Evolutionary conservation across 768 basidiomycete genomes (phyloP), one percentile per base, ranked within the genome.

Genomic region (Tricholoma sp.): DNA sequence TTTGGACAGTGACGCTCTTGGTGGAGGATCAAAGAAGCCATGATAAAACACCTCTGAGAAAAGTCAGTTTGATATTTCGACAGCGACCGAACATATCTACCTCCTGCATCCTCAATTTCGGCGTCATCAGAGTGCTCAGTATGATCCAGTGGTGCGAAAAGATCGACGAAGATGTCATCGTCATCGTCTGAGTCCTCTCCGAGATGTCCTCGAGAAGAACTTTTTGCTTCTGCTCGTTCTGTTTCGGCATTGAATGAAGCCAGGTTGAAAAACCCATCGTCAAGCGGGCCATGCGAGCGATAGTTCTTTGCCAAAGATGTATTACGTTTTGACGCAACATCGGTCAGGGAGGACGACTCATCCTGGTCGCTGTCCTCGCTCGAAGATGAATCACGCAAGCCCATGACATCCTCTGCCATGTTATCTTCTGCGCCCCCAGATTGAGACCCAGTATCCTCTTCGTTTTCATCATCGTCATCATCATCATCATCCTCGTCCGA

Each of bases 231-330:
- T 2, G 85, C 81, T 61, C 81, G 82, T 67, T 91, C 90, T 2
- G 88, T 87, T 67, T 94, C 85, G 2, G 85, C 79, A 64, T 98
- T 97, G 76, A 99, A 99, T 17, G 83, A 78, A 29, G 83, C 82
- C 48, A 99, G 79, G 59, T 88, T 80, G 72, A 98, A 98, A 74
- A 98, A 98, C 12, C 78, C 84, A 66, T 98, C 96, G 69, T 98
- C 88, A 29, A 98, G 80, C 42, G 79, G 78, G 41, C 69, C 63
- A 50, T 45, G 52, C 66, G 58, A 61, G 53, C 48, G 62, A 59
- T 31, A 13, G 41, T 42, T 44, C 24, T 44, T 44, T 15, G 31
- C 28, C 13, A 47, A 13, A 29, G 45, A 15, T 13, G 45, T 5
- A 47, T 47, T 32, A n/a, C 6, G 31, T 17, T 24, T 32, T 4